Evolutionary conservation across 495 filamentous ascomycete species (phyloP).

Genomic region (Gamarada debralockiae): DNA sequence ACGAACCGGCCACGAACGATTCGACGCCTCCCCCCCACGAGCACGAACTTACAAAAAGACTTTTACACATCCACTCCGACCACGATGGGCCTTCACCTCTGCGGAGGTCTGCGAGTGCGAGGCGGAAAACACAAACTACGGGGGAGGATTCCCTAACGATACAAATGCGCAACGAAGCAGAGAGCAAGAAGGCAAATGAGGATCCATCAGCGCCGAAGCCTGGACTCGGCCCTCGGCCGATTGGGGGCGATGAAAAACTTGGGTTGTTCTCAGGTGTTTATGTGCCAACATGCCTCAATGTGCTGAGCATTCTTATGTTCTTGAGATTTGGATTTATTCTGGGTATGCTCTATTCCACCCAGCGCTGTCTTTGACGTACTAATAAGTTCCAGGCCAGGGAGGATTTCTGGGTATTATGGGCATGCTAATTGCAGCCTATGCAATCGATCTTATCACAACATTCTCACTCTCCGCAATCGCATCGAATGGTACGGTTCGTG

Average conservation of each 20-base stretch:
- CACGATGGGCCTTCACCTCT: slow-evolving; percentile 1
- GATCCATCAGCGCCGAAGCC: slow-evolving; percentile 22
- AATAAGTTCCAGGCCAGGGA: slow-evolving; percentile 50
- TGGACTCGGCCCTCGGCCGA: slow-evolving; percentile 39
- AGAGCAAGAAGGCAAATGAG: slow-evolving; percentile 26
- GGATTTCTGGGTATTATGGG: slow-evolving; percentile 75
- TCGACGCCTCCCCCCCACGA: slow-evolving; percentile 20
- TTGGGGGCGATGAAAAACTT: slow-evolving; percentile 55
- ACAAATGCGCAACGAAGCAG: slow-evolving; percentile 21
- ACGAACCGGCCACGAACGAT: slow-evolving; percentile 28
- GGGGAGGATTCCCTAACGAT: slow-evolving; percentile 20
- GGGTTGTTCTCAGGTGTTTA: slow-evolving; percentile 78
- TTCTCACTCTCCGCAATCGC: slow-evolving; percentile 87
- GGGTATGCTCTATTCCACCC: background rate
- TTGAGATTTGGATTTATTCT: slow-evolving; percentile 76
- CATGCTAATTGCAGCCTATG: slow-evolving; percentile 66
- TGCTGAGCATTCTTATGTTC: slow-evolving; percentile 94
- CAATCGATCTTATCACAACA: slow-evolving; percentile 78
- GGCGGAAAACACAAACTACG: slow-evolving; percentile 10
- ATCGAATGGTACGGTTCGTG: slow-evolving; percentile 84
- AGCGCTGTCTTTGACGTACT: slow-evolving; percentile 17
- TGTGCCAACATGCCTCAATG: slow-evolving; percentile 81
- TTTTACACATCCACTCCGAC: slow-evolving; percentile 8
- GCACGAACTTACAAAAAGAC: slow-evolving; percentile 16
- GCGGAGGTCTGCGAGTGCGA: slow-evolving; percentile 12